Evolutionary conservation across 148 eudicot genomes (phyloP).

Genomic region (Cornus kousa): DNA sequence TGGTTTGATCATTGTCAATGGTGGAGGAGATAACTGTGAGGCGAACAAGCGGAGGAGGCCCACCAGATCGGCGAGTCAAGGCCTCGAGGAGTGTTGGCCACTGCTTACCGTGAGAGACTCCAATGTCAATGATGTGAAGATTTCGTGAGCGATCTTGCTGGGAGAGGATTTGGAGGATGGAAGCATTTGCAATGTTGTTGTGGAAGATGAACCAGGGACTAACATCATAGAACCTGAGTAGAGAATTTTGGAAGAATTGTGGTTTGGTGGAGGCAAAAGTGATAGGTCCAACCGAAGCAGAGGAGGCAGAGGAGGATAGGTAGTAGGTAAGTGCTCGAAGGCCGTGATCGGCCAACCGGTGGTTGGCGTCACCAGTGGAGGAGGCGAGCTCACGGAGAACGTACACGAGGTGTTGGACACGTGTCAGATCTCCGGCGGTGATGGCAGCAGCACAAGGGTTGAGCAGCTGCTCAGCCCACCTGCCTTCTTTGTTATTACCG

Average conservation of each 20-base stretch:
- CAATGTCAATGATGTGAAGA: slow-evolving; percentile 54
- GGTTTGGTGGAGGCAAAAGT: slow-evolving; percentile 39
- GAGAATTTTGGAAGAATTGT: slow-evolving; percentile 28
- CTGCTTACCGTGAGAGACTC: slow-evolving; percentile 56
- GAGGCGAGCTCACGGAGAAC: slow-evolving; percentile 52
- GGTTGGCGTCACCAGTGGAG: slow-evolving; percentile 44
- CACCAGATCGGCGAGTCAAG: slow-evolving; percentile 37
- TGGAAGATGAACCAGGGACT: slow-evolving; percentile 56
- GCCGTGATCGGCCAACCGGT: slow-evolving; percentile 44
- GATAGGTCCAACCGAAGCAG: slow-evolving; percentile 9
- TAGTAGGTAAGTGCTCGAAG: slow-evolving; percentile 41
- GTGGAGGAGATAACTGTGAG: slow-evolving; percentile 35
- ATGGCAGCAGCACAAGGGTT: slow-evolving; percentile 57
- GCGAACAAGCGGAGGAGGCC: slow-evolving; percentile 52
- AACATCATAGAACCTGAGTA: slow-evolving; percentile 44
- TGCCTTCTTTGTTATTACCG: slow-evolving; percentile 36
- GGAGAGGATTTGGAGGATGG: slow-evolving; percentile 40
- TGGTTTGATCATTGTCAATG: slow-evolving; percentile 10
- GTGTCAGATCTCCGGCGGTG: slow-evolving; percentile 28
- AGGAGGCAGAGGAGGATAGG: slow-evolving; percentile 22
- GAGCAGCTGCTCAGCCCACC: slow-evolving; percentile 65
- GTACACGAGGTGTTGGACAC: slow-evolving; percentile 45
- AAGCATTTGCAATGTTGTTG: slow-evolving; percentile 46
- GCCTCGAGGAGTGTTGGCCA: slow-evolving; percentile 56
- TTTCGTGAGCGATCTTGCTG: slow-evolving; percentile 19